Base-by-base conservation (phyloP, 2,329 filamentous ascomycete species). In the Fusarium circinatum region DNA sequence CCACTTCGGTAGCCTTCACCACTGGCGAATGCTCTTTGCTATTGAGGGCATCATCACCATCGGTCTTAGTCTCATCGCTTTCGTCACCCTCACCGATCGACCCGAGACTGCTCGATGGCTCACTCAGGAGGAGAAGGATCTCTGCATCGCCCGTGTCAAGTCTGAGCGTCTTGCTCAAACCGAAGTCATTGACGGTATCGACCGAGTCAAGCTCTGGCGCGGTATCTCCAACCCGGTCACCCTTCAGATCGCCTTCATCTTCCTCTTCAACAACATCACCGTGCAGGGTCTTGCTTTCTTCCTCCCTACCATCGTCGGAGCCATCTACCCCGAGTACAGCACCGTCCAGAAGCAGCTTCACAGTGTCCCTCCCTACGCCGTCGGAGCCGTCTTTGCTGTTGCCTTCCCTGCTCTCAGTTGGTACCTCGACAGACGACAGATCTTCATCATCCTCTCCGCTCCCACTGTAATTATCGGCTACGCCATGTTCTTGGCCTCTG, bases 21-120 rank as follows among this genome's bases (percentile, higher is more conserved):
- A 80, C 11, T 93, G 91, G 92, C 84, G 91, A 17, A 92, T 93
- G 91, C 92, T 93, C 69, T 93, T 93, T 67, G 87, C 86, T 11
- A 89, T 93, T 22, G 92, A 93, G 78, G 92, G 92, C 28, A 89
- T 93, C 77, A 88, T 93, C 76, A 85, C 84, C 6, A 69, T 81
- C 67, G 83, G 84, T 6, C 81, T 93, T 0, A 85, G 86, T 1
- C 44, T 93, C 10, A 82, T 93, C 34, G 80, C 85, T 13, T 92
- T 92, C 79, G 68, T 91, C 71, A 91, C 90, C 0, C 80, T 93
- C 26, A 92, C 91, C 5, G 91, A 93, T 78, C 87, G 90, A 3
- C 91, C 91, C 0, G 89, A 87, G 64, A 91, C 90, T 0, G 91
- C 91, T 0, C 82, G 84, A 36, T 93, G 91, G 91, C 86, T 93